phyloP scores from a whole-genome alignment of 768 basidiomycete genomes.

The Mycena metata region DNA sequence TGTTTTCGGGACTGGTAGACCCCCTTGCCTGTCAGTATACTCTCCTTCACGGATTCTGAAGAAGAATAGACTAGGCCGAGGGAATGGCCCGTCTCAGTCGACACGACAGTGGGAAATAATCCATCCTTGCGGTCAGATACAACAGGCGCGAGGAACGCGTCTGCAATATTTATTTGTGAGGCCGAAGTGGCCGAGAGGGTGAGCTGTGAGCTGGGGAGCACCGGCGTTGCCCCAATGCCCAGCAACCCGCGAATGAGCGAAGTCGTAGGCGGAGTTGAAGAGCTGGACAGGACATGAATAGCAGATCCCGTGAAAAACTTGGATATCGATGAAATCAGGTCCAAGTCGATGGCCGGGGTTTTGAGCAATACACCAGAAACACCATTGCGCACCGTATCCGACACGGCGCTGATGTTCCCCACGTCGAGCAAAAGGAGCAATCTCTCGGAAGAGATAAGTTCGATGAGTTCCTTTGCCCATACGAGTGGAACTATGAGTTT shows the following conservation, averaged over 20 bases:
- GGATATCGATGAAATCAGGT: conserved; percentile 83
- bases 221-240: conserved; percentile 71
- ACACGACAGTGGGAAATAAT: conserved; percentile 93
- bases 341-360: conserved; percentile 76
- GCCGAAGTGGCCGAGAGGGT: conserved; percentile 68
- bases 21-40: conserved; percentile 89
- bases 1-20: conserved; percentile 97
- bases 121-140: conserved; percentile 91
- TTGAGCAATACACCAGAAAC: conserved; percentile 88
- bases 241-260: conserved; percentile 72
- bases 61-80: conserved; percentile 98
- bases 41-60: conserved; percentile 83
- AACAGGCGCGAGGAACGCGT: conserved; percentile 88
- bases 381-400: conserved; percentile 78
- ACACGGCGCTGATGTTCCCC: conserved; percentile 78
- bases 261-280: conserved; percentile 65
- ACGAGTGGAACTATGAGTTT: conserved; percentile 83
- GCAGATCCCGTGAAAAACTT: conserved; percentile 76
- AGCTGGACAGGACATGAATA: conserved; percentile 71
- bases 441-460: conserved; percentile 76
- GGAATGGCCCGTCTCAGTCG: conserved; percentile 80
- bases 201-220: conserved; percentile 80
- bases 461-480: conserved; percentile 76
- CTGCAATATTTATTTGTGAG: conserved; percentile 78
- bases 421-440: conserved; percentile 84